Evolutionary conservation across 495 filamentous ascomycete species (phyloP).

Genomic region (Tuber indicum): DNA sequence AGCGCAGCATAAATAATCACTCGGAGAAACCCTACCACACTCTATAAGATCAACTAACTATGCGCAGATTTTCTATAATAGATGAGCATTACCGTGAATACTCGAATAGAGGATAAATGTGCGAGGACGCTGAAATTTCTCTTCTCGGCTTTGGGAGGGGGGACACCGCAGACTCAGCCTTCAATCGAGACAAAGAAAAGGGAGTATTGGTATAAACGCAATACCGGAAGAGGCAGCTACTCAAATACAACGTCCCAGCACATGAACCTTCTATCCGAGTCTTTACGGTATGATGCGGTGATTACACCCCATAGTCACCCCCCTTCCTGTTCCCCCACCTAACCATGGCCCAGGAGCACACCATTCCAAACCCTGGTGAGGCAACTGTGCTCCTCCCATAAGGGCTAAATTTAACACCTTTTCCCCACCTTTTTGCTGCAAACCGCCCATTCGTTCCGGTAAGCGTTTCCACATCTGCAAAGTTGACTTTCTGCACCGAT

Average conservation of each 20-base stretch:
- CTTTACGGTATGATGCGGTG: background rate
- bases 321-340: conserved; percentile 43
- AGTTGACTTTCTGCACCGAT: conserved; percentile 45
- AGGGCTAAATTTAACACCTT: conserved; percentile 44
- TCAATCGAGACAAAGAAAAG: no score
- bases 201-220: no score
- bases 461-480: conserved; percentile 53
- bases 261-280: no score
- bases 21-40: background rate
- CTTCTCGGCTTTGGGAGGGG: no score
- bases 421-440: conserved; percentile 54
- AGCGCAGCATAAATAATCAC: background rate
- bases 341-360: conserved; percentile 52
- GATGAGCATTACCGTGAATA: background rate
- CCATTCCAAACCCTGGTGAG: conserved; percentile 48
- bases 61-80: background rate
- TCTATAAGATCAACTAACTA: background rate
- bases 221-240: no score
- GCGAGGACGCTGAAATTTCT: no score
- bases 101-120: no score
- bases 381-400: conserved; percentile 46
- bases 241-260: no score
- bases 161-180: no score
- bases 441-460: conserved; percentile 69
- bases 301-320: background rate